Percentiles rank a stretch among this genome's conserved stretches.
Conservation (phyloP, 2,329 filamentous ascomycete species). For the Diaporthe amygdali region DNA sequence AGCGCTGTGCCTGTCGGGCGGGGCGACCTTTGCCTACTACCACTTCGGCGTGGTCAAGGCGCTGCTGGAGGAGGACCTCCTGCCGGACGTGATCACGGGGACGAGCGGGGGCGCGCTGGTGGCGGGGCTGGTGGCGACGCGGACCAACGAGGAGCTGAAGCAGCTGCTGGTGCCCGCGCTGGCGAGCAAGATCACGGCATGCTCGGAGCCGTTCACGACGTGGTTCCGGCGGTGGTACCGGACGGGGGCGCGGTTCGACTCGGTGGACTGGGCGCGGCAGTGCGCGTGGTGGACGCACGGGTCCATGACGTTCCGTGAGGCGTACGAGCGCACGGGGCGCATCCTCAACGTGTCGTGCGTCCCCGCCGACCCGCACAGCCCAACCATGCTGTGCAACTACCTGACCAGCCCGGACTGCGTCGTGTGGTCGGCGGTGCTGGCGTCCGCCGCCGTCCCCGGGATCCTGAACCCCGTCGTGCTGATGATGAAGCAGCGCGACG, state of each 20-base stretch:
- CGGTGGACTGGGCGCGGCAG: conserved; percentile 84
- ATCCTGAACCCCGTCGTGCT: conserved; percentile 95
- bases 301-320: conserved; percentile 92
- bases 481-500: conserved; percentile 83
- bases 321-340: conserved; percentile 90
- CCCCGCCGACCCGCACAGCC: conserved; percentile 92
- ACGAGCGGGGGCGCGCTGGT: conserved; percentile 94
- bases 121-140: conserved; percentile 83
- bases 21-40: conserved; percentile 94
- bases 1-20: conserved; percentile 90
- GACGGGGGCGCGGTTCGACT: conserved; percentile 93
- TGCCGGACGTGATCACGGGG: conserved; percentile 94
- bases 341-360: conserved; percentile 97
- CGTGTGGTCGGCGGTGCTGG: conserved; percentile 95
- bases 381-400: conserved; percentile 91
- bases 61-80: conserved; percentile 80
- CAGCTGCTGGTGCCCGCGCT: conserved; percentile 84
- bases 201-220: conserved; percentile 74
- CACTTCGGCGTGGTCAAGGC: conserved; percentile 94
- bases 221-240: conserved; percentile 89
- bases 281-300: conserved; percentile 91
- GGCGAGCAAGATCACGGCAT: conserved; percentile 84
- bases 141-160: conserved; percentile 91
- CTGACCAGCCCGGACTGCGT: conserved; percentile 95
- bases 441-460: conserved; percentile 92